phyloP scores from a whole-genome alignment of 1,139 yeast species.

The Spencermartinsiella ligniputridi region DNA sequence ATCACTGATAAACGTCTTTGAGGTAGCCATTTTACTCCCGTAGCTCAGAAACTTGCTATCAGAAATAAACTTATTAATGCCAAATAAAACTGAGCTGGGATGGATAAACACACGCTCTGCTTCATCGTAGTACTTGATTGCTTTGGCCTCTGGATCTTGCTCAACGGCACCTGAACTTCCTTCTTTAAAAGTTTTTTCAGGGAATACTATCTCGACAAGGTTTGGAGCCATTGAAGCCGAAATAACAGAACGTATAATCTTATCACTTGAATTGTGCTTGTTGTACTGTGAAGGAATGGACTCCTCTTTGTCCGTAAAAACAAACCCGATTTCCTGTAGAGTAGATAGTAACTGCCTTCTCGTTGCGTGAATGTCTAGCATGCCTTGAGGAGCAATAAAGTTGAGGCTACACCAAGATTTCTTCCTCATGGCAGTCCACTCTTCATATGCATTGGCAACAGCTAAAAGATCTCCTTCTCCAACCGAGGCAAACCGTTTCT shows the following conservation, averaged over 20 bases:
- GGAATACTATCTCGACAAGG: conserved; percentile 72
- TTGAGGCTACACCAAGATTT: conserved; percentile 58
- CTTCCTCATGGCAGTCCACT: conserved; percentile 37
- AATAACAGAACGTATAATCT: conserved; percentile 59
- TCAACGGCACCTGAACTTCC: conserved; percentile 77
- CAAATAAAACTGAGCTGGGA: conserved; percentile 73
- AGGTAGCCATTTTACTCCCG: conserved; percentile 44
- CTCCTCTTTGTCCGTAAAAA: conserved; percentile 39
- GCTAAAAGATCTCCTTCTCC: conserved; percentile 71
- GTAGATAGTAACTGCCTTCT: conserved; percentile 62
- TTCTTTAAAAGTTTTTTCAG: conserved; percentile 70
- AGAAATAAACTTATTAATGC: conserved; percentile 32
- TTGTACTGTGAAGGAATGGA: conserved; percentile 31
- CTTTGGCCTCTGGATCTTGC: conserved; percentile 73
- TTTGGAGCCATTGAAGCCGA: conserved; percentile 84
- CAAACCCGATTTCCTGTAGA: conserved; percentile 71
- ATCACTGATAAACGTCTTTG: conserved; percentile 66
- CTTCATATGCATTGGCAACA: conserved; percentile 50
- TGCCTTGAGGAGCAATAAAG: conserved; percentile 55
- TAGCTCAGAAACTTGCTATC: conserved; percentile 34
- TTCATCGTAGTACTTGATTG: conserved; percentile 47
- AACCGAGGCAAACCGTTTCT: conserved; percentile 41
- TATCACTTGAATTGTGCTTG: conserved; percentile 46
- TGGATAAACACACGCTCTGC: conserved; percentile 63
- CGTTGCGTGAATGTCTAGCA: conserved; percentile 70